Conservation (phyloP, 169 alveolate genomes). For the Plasmodium gallinaceum region DNA sequence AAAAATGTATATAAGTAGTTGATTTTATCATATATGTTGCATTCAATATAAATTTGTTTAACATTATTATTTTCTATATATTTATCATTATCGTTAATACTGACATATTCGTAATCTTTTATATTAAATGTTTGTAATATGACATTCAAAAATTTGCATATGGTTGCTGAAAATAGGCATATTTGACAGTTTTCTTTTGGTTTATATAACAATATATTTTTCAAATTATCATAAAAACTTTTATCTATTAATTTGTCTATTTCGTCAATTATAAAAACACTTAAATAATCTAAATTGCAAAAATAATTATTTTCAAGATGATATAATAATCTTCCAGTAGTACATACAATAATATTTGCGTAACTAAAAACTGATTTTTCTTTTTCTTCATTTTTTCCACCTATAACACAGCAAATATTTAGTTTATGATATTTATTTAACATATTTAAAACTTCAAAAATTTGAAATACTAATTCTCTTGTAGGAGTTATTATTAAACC, state of each 20-base stretch:
- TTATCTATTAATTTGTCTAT: conserved; percentile 74
- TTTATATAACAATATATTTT: conserved; percentile 52
- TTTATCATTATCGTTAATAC: conserved; percentile 66
- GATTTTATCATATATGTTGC: conserved; percentile 88
- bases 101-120: conserved; percentile 69
- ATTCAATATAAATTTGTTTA: conserved; percentile 63
- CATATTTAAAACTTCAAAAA: conserved; percentile 94
- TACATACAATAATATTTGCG: conserved; percentile 97
- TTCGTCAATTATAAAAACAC: conserved; percentile 64
- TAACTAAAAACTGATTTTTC: conserved; percentile 86
- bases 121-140: conserved; percentile 62
- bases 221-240: conserved; percentile 74
- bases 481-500: conserved; percentile 97
- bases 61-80: conserved; percentile 72
- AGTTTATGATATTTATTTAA: conserved; percentile 93
- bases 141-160: conserved; percentile 55
- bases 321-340: conserved; percentile 97
- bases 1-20: conserved; percentile 92
- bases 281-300: conserved; percentile 69
- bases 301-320: conserved; percentile 80
- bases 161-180: conserved; percentile 67
- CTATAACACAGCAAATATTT: conserved; percentile 90
- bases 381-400: conserved; percentile 93
- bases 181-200: conserved; percentile 73
- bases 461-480: conserved; percentile 97